Evolutionary conservation across 768 basidiomycete genomes (phyloP).

Genomic region (Amanita inopinata): DNA sequence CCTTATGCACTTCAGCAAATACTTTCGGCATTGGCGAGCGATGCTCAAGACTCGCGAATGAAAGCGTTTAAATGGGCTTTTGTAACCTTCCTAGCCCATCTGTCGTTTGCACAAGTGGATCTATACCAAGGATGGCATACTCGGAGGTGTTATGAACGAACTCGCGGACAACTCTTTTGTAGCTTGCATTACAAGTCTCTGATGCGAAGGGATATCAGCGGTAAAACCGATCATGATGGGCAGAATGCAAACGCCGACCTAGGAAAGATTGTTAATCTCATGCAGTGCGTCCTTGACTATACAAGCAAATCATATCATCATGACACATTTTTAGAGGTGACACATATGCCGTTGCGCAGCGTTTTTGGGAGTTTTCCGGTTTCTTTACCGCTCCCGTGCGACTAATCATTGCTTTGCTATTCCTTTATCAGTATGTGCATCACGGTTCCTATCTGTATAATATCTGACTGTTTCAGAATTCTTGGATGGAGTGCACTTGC

Average conservation of each 20-base stretch:
- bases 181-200: slow-evolving; percentile 61
- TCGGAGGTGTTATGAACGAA: slow-evolving; percentile 61
- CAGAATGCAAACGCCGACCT: slow-evolving; percentile 41
- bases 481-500: slow-evolving; percentile 73
- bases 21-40: slow-evolving; percentile 35
- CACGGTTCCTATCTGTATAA: background rate
- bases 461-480: slow-evolving; percentile 30
- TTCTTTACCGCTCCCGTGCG: slow-evolving; percentile 56
- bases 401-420: slow-evolving; percentile 55
- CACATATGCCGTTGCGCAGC: slow-evolving; percentile 57
- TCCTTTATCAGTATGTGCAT: slow-evolving; percentile 55
- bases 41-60: slow-evolving; percentile 29
- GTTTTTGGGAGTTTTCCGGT: slow-evolving; percentile 65
- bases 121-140: slow-evolving; percentile 58
- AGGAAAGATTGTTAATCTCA: slow-evolving; percentile 66
- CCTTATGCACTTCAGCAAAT: slow-evolving; percentile 58
- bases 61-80: slow-evolving; percentile 52
- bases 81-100: slow-evolving; percentile 48
- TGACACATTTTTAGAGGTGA: slow-evolving; percentile 42
- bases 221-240: slow-evolving; percentile 26
- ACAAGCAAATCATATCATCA: slow-evolving; percentile 1
- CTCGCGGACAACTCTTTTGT: slow-evolving; percentile 64
- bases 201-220: slow-evolving; percentile 47
- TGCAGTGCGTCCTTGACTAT: slow-evolving; percentile 42
- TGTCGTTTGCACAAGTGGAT: slow-evolving; percentile 62